Evolutionary conservation across 1,284 basidiomycete genomes (phyloP).

Genomic region (Hymenochaete sp.): DNA sequence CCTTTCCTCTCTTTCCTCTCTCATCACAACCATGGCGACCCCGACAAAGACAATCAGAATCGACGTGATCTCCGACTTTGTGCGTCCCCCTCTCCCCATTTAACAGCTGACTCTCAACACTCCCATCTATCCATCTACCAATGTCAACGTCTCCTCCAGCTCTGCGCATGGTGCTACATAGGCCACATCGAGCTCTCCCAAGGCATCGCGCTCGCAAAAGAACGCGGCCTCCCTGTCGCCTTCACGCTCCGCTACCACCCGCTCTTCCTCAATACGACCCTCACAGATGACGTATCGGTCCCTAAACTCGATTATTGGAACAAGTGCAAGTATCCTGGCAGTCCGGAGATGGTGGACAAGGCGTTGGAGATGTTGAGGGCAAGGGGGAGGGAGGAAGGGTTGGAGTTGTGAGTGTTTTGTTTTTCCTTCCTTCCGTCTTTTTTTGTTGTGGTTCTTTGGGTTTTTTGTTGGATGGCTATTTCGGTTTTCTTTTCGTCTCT

Average conservation of each 20-base stretch:
- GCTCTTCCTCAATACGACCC: conserved; percentile 51
- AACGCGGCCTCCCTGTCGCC: conserved; percentile 49
- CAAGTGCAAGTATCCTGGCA: conserved; percentile 51
- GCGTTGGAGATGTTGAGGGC: conserved; percentile 33
- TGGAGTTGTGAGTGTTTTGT: conserved; percentile 50
- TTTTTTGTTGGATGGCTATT: neutral
- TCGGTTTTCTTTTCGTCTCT: neutral
- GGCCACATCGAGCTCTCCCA: conserved; percentile 62
- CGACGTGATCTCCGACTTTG: conserved; percentile 14
- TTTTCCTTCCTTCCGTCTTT: neutral
- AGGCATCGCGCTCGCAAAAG: conserved; percentile 46
- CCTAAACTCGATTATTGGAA: conserved; percentile 42
- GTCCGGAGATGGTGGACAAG: conserved; percentile 36
- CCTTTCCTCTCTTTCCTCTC: too few species aligned
- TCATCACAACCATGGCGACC: too few species aligned
- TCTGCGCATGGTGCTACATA: conserved; percentile 69
- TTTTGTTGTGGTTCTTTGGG: neutral
- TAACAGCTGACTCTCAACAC: too few species aligned
- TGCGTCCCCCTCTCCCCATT: too few species aligned
- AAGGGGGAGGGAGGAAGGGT: conserved; percentile 51
- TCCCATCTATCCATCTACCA: neutral
- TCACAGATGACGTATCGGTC: conserved; percentile 37
- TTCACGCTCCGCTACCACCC: conserved; percentile 73
- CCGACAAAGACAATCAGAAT: conserved; percentile 10
- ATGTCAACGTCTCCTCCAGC: conserved; percentile 29